These are phyloP conservation scores for Colletotrichum graminicola DNA, from an alignment of 2,329 filamentous ascomycete genomes.

Conservation along the genomic window DNA sequence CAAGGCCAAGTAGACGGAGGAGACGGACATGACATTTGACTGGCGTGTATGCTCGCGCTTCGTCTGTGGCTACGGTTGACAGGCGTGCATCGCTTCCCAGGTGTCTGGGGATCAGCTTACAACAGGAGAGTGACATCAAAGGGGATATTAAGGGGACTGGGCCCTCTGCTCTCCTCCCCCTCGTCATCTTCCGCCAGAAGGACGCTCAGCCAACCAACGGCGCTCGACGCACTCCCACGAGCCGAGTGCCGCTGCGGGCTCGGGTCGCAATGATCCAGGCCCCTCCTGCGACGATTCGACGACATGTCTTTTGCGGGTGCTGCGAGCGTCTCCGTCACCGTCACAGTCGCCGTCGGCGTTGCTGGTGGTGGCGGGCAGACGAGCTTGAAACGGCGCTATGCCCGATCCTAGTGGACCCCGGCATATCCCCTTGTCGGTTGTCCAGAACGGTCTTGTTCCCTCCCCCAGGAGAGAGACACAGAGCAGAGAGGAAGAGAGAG, in stretches of 20 bases:
- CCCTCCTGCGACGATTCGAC: background rate
- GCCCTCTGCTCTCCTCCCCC: background rate
- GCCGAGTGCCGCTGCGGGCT: conserved; percentile 27
- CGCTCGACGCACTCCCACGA: conserved; percentile 7
- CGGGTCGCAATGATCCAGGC: conserved; percentile 33
- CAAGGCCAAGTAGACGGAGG: background rate
- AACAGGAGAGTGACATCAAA: background rate
- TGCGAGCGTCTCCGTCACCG: background rate
- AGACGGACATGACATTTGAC: conserved; percentile 3
- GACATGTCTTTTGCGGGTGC: background rate
- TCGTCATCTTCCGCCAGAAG: conserved; percentile 28
- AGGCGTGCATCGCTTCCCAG: conserved; percentile 4
- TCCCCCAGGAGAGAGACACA: background rate
- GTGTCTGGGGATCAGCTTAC: background rate
- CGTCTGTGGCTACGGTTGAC: conserved; percentile 33
- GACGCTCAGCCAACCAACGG: conserved; percentile 32
- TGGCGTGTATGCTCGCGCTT: conserved; percentile 1
- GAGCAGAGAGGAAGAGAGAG: background rate
- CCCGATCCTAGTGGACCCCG: conserved; percentile 29
- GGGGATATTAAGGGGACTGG: conserved; percentile 3
- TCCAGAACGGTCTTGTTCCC: background rate
- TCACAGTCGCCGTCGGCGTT: background rate
- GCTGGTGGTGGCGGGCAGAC: conserved; percentile 26
- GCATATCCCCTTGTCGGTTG: conserved; percentile 13
- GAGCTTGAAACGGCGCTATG: conserved; percentile 41